phyloP scores from a whole-genome alignment of 106 monocot genomes.

The Agapanthus africanus region DNA sequence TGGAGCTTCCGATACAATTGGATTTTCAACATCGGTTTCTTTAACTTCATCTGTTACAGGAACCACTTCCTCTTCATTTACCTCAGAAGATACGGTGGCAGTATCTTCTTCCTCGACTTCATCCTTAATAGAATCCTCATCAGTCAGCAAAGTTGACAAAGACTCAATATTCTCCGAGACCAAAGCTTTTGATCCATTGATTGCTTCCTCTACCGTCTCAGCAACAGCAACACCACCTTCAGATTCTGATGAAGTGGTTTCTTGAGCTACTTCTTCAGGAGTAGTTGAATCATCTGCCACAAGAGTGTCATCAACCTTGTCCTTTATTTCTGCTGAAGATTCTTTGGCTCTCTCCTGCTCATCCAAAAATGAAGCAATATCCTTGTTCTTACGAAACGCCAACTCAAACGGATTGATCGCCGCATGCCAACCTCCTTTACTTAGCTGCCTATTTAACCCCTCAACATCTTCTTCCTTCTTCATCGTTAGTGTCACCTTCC shows the following conservation, averaged over 20 bases:
- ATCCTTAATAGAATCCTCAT: background rate
- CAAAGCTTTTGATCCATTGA: background rate
- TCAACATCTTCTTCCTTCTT: conserved; percentile 80
- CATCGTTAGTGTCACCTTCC: conserved; percentile 79
- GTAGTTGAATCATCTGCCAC: conserved; percentile 3
- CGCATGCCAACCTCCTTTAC: conserved; percentile 46
- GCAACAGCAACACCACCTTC: conserved; percentile 1
- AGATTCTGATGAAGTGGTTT: conserved; percentile 13
- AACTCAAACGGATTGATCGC: conserved; percentile 71
- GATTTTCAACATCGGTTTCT: conserved; percentile 1
- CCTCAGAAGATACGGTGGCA: background rate
- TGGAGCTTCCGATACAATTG: conserved; percentile 5
- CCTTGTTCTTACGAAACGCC: conserved; percentile 80
- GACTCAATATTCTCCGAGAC: conserved; percentile 12
- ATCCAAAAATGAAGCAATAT: conserved; percentile 65
- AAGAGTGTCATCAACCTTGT: conserved; percentile 13
- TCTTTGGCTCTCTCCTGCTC: conserved; percentile 34
- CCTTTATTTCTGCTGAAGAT: conserved; percentile 9
- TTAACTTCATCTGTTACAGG: conserved; percentile 11
- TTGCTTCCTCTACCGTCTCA: conserved; percentile 10
- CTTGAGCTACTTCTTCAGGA: conserved; percentile 14
- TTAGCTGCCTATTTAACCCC: conserved; percentile 50
- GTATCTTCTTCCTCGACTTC: conserved; percentile 17
- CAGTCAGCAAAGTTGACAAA: background rate
- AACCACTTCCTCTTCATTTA: conserved; percentile 3